phyloP scores from a whole-genome alignment of 1,284 basidiomycete genomes.

The Tylopilus orsonianus region DNA sequence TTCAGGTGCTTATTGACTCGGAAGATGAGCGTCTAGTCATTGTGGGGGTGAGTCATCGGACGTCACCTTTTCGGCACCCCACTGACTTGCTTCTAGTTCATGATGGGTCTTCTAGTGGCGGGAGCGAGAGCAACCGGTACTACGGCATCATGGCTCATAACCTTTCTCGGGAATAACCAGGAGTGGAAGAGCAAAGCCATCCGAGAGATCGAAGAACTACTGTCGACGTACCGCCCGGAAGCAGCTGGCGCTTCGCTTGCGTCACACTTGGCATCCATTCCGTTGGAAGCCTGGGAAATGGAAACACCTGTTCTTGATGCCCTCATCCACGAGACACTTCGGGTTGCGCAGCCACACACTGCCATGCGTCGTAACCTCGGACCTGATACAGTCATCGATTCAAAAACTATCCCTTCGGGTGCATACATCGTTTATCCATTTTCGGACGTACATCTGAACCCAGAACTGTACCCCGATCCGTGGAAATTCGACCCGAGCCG shows the following conservation, averaged over 20 bases:
- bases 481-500: constrained; percentile 71
- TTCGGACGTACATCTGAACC: constrained; percentile 71
- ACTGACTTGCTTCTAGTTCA: constrained; percentile 51
- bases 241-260: constrained; percentile 38
- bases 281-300: constrained; percentile 67
- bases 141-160: constrained; percentile 72
- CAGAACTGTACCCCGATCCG: constrained; percentile 66
- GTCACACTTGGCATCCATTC: constrained; percentile 52
- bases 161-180: constrained; percentile 61
- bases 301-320: constrained; percentile 67
- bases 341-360: constrained; percentile 72
- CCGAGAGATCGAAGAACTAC: constrained; percentile 58
- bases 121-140: constrained; percentile 75
- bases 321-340: constrained; percentile 69
- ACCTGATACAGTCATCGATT: constrained; percentile 61
- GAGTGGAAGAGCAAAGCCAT: constrained; percentile 60
- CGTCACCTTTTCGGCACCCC: constrained; percentile 19
- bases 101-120: constrained; percentile 74
- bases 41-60: constrained; percentile 54
- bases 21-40: constrained; percentile 65
- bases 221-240: constrained; percentile 46
- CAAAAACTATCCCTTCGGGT: constrained; percentile 63
- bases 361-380: constrained; percentile 77
- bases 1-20: constrained; percentile 69
- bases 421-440: constrained; percentile 75